phyloP scores from a whole-genome alignment of 805 yeast species.

The Kregervanrija fluxuum region DNA sequence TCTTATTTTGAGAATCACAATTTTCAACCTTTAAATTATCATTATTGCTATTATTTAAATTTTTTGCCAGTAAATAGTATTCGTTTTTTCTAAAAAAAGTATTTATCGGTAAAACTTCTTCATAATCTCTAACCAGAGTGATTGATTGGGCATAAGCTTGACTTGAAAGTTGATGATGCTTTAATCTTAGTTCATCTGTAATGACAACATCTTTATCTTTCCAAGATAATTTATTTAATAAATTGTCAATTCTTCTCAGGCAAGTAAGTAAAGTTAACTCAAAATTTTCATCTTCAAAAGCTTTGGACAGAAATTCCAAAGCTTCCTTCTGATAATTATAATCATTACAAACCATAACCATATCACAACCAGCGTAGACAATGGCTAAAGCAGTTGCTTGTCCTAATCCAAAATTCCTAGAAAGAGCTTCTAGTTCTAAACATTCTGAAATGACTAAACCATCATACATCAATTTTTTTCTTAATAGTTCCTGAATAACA shows the following conservation, averaged over 20 bases:
- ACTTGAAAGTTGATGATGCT: slow-evolving; percentile 37
- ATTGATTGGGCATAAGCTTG: slow-evolving; percentile 44
- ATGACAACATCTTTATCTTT: slow-evolving; percentile 24
- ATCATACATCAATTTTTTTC: slow-evolving; percentile 44
- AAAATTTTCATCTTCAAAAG: slow-evolving; percentile 30
- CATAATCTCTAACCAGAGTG: slow-evolving; percentile 48
- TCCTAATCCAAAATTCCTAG: slow-evolving; percentile 57
- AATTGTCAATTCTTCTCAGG: slow-evolving; percentile 34
- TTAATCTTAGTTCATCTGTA: slow-evolving; percentile 28
- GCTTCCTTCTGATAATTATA: slow-evolving; percentile 49
- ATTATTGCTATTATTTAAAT: too few relatives aligned
- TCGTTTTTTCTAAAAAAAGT: slow-evolving; percentile 23
- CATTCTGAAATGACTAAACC: slow-evolving; percentile 57
- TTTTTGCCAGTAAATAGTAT: neutral
- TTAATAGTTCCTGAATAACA: slow-evolving; percentile 40
- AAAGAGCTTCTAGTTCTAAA: slow-evolving; percentile 54
- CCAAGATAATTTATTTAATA: slow-evolving; percentile 42
- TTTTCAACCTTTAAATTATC: too few relatives aligned
- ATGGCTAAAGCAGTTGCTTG: slow-evolving; percentile 58
- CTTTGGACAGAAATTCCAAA: slow-evolving; percentile 31
- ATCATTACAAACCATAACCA: slow-evolving; percentile 56
- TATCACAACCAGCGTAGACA: slow-evolving; percentile 54
- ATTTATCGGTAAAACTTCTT: slow-evolving; percentile 42
- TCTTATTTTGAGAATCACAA: too few relatives aligned
- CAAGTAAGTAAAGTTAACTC: slow-evolving; percentile 35